These are phyloP conservation scores for Trichosporon ovoides DNA, from an alignment of 1,284 basidiomycete species.

Conservation along the genomic window DNA sequence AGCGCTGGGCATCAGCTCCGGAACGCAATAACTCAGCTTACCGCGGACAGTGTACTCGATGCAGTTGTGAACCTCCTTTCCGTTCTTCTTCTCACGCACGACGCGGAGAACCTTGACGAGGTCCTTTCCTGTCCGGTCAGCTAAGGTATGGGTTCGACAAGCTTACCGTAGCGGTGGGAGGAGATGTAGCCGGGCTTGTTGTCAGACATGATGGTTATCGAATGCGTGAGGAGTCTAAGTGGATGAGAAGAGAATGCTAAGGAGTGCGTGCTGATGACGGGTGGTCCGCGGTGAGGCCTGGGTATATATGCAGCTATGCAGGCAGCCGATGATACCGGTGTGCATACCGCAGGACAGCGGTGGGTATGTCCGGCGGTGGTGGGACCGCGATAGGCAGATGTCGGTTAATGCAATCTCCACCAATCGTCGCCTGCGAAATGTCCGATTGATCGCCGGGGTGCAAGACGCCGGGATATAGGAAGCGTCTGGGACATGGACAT, in stretches of 20 bases:
- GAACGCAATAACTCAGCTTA: slow-evolving; percentile 46
- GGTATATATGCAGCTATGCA: slow-evolving; percentile 3
- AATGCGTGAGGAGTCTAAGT: neutral
- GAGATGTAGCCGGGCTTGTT: slow-evolving; percentile 31
- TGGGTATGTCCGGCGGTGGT: neutral
- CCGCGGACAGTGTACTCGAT: slow-evolving; percentile 50
- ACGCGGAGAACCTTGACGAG: slow-evolving; percentile 76
- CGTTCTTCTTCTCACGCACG: slow-evolving; percentile 69
- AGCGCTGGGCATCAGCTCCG: slow-evolving; percentile 49
- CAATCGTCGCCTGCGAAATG: neutral
- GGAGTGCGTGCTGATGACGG: neutral
- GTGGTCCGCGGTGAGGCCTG: neutral
- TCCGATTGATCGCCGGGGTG: neutral
- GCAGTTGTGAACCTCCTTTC: slow-evolving; percentile 49
- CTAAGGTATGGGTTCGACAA: no score
- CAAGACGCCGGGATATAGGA: no score
- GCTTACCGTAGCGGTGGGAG: slow-evolving; percentile 40
- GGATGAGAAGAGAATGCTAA: neutral
- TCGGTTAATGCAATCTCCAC: neutral
- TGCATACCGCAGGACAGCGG: neutral
- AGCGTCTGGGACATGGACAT: no score
- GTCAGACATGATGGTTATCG: slow-evolving; percentile 40
- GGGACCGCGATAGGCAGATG: slow-evolving; percentile 2
- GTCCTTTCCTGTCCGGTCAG: slow-evolving; percentile 61
- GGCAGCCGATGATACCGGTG: neutral